Percentiles rank a stretch among this genome's conserved stretches.
Evolutionary conservation across 73 alveolate species (phyloP).

Genomic region (Blepharisma stoltei): DNA sequence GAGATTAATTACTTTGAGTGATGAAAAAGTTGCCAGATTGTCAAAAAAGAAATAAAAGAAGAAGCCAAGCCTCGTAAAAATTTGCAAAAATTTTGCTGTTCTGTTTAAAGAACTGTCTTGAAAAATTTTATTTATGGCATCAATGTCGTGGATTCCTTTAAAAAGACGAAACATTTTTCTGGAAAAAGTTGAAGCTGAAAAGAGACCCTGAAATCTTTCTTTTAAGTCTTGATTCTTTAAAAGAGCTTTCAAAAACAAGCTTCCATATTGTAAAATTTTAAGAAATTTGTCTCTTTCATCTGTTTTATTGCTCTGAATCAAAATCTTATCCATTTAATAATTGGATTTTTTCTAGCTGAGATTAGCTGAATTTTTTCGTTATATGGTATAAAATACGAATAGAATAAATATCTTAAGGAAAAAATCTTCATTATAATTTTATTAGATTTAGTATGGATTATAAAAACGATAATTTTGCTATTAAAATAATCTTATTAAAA

Average conservation of each 20-base stretch:
- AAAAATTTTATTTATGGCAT: not conserved
- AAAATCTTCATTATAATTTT: too few relatives aligned
- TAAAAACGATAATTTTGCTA: too few relatives aligned
- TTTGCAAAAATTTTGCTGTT: not conserved
- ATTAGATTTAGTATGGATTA: too few relatives aligned
- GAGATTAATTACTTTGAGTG: not conserved
- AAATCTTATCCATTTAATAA: not conserved
- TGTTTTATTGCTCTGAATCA: not conserved
- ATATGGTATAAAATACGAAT: too few relatives aligned
- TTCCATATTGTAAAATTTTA: not conserved
- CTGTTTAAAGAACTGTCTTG: not conserved
- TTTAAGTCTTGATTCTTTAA: not conserved
- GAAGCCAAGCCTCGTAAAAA: not conserved
- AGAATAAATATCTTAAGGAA: too few relatives aligned
- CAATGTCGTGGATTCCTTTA: not conserved
- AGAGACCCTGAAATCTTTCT: not conserved
- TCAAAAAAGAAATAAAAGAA: not conserved
- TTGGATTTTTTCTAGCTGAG: too few relatives aligned
- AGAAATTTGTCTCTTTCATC: not conserved
- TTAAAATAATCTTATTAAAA: too few relatives aligned
- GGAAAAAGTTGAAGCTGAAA: not conserved
- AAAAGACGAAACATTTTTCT: conserved; percentile 8
- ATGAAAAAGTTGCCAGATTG: not conserved
- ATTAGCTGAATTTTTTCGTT: too few relatives aligned
- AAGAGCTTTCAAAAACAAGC: not conserved